Evolutionary conservation across 805 yeast species (phyloP).

Genomic region (Yarrowia osloensis): DNA sequence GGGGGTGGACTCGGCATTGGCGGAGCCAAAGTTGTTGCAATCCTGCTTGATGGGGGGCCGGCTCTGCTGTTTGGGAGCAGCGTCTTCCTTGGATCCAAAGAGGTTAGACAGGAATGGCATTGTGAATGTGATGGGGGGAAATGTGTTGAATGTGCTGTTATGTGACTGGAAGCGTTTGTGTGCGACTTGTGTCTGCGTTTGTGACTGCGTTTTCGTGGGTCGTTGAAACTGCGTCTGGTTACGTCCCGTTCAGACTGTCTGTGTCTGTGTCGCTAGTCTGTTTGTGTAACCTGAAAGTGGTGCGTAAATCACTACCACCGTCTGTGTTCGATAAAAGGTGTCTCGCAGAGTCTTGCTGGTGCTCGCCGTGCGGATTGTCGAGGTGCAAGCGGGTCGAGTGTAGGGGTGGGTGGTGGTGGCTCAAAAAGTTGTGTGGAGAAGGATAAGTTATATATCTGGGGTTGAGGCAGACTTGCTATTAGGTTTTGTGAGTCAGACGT

Average conservation of each 20-base stretch:
- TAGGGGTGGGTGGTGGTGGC: background rate
- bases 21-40: constrained; percentile 23
- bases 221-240: no score
- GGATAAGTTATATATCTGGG: constrained; percentile 28
- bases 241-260: background rate
- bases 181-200: background rate
- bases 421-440: constrained; percentile 22
- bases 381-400: background rate
- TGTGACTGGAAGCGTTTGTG: background rate
- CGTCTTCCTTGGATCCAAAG: constrained; percentile 15
- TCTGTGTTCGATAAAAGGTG: background rate
- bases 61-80: background rate
- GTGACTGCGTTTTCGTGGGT: background rate
- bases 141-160: background rate
- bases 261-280: no score
- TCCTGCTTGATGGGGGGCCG: constrained; percentile 24
- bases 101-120: constrained; percentile 27
- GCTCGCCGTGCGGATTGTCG: constrained; percentile 16
- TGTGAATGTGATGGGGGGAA: background rate
- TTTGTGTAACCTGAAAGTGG: no score
- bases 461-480: constrained; percentile 17
- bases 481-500: constrained; percentile 25
- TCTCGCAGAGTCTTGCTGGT: background rate
- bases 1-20: constrained; percentile 28
- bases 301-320: background rate